Percentiles rank a stretch among this genome's conserved stretches.
phyloP scores from a whole-genome alignment of 768 basidiomycete genomes.

The Trametes sanguinea region DNA sequence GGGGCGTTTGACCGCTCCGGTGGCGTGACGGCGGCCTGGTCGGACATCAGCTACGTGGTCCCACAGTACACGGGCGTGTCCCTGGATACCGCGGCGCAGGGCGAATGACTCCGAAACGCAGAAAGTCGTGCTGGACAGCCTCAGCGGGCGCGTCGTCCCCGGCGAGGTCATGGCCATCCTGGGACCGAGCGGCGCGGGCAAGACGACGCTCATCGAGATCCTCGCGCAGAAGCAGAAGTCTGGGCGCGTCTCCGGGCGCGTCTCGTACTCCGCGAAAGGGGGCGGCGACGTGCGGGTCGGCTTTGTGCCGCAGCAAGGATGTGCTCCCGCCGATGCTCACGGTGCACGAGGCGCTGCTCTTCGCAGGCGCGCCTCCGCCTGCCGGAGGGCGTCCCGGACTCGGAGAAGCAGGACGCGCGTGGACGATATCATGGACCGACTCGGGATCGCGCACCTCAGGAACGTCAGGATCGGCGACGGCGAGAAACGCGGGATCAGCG shows the following conservation, averaged over 20 bases:
- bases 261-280: slow-evolving; percentile 51
- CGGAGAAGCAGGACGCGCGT: slow-evolving; percentile 71
- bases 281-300: slow-evolving; percentile 57
- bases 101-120: slow-evolving; percentile 36
- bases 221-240: slow-evolving; percentile 82
- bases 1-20: slow-evolving; percentile 39
- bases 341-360: slow-evolving; percentile 64
- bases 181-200: slow-evolving; percentile 92
- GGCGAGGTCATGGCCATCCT: slow-evolving; percentile 92
- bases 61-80: slow-evolving; percentile 30
- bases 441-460: slow-evolving; percentile 72
- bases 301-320: slow-evolving; percentile 88
- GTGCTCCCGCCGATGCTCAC: slow-evolving; percentile 69
- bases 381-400: slow-evolving; percentile 65
- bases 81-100: slow-evolving; percentile 14
- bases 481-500: slow-evolving; percentile 81
- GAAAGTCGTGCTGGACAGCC: slow-evolving; percentile 67
- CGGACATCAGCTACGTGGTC: slow-evolving; percentile 65
- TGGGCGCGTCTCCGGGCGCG: slow-evolving; percentile 65
- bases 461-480: slow-evolving; percentile 75
- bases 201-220: slow-evolving; percentile 89
- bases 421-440: slow-evolving; percentile 67
- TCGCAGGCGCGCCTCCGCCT: slow-evolving; percentile 86
- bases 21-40: slow-evolving; percentile 71
- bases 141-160: slow-evolving; percentile 70